A percentile compares a stretch with the other conserved stretches of the same genome.
Conservation (phyloP, 768 basidiomycete genomes). For the Kwoniella dendrophila region DNA sequence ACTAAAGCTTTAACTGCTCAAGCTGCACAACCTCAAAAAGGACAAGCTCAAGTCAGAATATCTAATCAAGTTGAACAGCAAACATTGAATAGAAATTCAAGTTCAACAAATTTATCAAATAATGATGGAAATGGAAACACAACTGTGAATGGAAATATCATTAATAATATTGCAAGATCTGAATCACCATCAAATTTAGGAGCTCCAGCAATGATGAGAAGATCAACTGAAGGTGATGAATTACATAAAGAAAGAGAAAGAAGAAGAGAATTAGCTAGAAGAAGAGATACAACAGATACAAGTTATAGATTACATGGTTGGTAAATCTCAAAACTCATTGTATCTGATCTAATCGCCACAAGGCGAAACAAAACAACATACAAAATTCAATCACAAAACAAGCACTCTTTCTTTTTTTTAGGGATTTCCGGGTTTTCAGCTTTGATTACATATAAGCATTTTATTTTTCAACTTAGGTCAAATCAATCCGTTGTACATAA, state of each 20-base stretch:
- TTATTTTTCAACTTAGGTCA: no score
- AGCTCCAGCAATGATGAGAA: constrained; percentile 41
- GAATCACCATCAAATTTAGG: constrained; percentile 18
- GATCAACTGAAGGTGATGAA: constrained; percentile 41
- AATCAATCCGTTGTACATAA: no score
- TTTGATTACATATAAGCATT: no score
- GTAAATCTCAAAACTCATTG: no score
- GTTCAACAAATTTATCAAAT: background rate
- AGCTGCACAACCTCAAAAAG: background rate
- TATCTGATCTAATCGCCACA: no score
- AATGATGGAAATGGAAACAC: no score
- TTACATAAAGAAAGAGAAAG: constrained; percentile 28
- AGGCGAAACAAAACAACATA: no score
- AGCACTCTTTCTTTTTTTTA: no score
- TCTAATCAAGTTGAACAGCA: background rate
- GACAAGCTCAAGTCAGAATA: constrained; percentile 1
- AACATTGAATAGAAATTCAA: background rate
- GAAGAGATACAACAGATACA: constrained; percentile 37
- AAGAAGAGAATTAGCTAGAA: constrained; percentile 32
- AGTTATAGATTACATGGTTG: constrained; percentile 50
- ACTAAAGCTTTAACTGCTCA: constrained; percentile 26
- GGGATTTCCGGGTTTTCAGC: no score
- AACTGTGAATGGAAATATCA: no score
- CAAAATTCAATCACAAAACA: no score
- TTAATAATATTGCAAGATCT: background rate